A percentile compares a stretch with the other conserved stretches of the same genome.
Evolutionary conservation across 805 yeast species (phyloP).

Genomic region (Monosporozyma yasuniensis): DNA sequence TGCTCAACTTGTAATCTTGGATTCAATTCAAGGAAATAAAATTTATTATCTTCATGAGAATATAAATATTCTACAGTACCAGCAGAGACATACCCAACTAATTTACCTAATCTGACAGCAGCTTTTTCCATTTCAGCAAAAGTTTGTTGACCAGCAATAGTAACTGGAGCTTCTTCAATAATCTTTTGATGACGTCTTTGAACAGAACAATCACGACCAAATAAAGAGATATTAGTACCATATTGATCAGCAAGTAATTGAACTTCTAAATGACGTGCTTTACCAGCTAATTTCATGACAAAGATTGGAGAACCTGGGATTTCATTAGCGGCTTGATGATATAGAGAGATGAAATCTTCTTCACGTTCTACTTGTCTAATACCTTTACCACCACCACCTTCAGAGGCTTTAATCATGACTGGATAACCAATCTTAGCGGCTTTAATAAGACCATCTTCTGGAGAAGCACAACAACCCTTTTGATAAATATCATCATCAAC

Average conservation of each 20-base stretch:
- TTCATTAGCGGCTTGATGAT: constrained; percentile 92
- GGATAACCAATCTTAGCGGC: constrained; percentile 93
- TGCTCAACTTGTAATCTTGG: constrained; percentile 99
- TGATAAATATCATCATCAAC: constrained; percentile 78
- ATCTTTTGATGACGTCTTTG: constrained; percentile 99
- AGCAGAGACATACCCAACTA: constrained; percentile 97
- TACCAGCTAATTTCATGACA: constrained; percentile 94
- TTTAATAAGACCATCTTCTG: constrained; percentile 81
- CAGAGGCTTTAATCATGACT: constrained; percentile 97
- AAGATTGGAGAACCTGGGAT: constrained; percentile 98
- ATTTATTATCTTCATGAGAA: constrained; percentile 88
- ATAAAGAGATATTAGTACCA: constrained; percentile 92
- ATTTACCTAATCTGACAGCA: constrained; percentile 91
- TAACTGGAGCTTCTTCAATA: constrained; percentile 98
- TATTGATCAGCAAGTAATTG: constrained; percentile 97
- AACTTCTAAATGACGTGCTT: constrained; percentile 96
- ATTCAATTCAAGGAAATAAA: constrained; percentile 91
- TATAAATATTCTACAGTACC: constrained; percentile 98
- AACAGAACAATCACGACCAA: constrained; percentile 98
- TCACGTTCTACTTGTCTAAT: constrained; percentile 89
- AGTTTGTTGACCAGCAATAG: constrained; percentile 79
- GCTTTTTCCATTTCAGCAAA: constrained; percentile 91
- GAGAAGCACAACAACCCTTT: constrained; percentile 77
- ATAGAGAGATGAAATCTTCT: constrained; percentile 64
- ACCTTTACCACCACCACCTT: constrained; percentile 99